Percentiles rank a stretch among this genome's conserved stretches.
phyloP scores from a whole-genome alignment of 805 yeast species.

The Saturnispora gosingensis region DNA sequence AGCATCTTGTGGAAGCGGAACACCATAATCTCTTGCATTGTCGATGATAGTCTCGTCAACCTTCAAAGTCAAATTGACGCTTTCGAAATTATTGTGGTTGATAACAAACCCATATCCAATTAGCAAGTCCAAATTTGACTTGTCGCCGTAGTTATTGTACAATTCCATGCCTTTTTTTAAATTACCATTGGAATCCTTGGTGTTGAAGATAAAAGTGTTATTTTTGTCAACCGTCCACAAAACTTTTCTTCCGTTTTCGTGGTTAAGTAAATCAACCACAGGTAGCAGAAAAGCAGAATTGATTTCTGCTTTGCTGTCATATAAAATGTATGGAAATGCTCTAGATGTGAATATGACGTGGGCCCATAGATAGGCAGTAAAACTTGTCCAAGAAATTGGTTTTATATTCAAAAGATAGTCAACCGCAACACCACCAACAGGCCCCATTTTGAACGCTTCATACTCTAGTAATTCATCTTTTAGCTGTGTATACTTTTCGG shows the following conservation, averaged over 20 bases:
- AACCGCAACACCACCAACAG: slow-evolving; percentile 14
- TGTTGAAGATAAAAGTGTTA: slow-evolving; percentile 29
- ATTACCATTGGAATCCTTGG: slow-evolving; percentile 22
- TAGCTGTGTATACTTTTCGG: slow-evolving; percentile 9
- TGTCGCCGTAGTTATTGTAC: slow-evolving; percentile 76
- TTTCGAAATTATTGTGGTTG: slow-evolving; percentile 43
- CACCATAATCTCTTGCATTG: slow-evolving; percentile 29
- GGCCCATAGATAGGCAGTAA: slow-evolving; percentile 71
- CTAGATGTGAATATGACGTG: slow-evolving; percentile 60
- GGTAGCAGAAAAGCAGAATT: slow-evolving; percentile 66
- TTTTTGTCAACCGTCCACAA: slow-evolving; percentile 39
- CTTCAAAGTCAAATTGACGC: slow-evolving; percentile 51
- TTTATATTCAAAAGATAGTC: slow-evolving; percentile 12
- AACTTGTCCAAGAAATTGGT: slow-evolving; percentile 46
- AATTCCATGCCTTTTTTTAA: slow-evolving; percentile 46
- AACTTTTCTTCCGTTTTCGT: slow-evolving; percentile 50
- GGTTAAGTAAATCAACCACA: slow-evolving; percentile 68
- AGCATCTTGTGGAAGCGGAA: slow-evolving; percentile 33
- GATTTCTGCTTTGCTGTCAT: slow-evolving; percentile 26
- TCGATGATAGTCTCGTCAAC: slow-evolving; percentile 29
- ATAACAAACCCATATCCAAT: slow-evolving; percentile 73
- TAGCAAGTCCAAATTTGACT: slow-evolving; percentile 54
- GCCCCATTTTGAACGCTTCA: slow-evolving; percentile 16
- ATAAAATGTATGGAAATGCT: slow-evolving; percentile 68
- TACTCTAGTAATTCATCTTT: slow-evolving; percentile 21